Conservation (phyloP, 257 asterid species). For the Nicotiana attenuata region DNA sequence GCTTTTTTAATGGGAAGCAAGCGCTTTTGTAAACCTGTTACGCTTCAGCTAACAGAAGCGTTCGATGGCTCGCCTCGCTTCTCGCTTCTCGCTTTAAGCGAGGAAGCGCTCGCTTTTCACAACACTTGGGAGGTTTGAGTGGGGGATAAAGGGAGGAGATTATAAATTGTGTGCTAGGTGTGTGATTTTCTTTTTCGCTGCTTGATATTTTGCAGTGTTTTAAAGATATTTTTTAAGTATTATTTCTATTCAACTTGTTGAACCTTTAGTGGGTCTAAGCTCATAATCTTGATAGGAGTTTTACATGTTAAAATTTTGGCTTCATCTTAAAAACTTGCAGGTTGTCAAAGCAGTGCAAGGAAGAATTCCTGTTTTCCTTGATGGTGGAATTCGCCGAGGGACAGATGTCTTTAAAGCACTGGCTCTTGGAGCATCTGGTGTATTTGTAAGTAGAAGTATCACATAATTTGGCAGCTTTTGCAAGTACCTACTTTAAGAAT, state of each 20-base stretch:
- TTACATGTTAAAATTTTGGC: not conserved
- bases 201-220: not conserved
- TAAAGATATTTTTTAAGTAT: not conserved
- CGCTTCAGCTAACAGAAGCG: too few relatives aligned
- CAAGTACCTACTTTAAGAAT: not conserved
- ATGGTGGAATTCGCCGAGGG: constrained; percentile 82
- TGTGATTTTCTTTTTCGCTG: not conserved
- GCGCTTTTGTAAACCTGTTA: too few relatives aligned
- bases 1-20: too few relatives aligned
- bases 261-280: not conserved
- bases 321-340: constrained; percentile 22
- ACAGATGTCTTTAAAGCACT: constrained; percentile 82
- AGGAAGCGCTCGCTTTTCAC: too few relatives aligned
- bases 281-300: not conserved
- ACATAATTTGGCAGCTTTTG: not conserved
- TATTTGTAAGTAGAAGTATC: constrained; percentile 50
- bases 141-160: not conserved
- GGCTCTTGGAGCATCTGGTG: constrained; percentile 83
- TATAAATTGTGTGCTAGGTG: not conserved
- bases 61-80: too few relatives aligned
- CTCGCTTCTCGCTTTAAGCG: too few relatives aligned
- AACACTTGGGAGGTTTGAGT: not conserved
- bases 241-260: constrained; percentile 1
- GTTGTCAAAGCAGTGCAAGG: constrained; percentile 61
- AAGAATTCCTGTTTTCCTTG: constrained; percentile 61